phyloP scores from a whole-genome alignment of 345 rosid genomes.

The Linum lewisii region DNA sequence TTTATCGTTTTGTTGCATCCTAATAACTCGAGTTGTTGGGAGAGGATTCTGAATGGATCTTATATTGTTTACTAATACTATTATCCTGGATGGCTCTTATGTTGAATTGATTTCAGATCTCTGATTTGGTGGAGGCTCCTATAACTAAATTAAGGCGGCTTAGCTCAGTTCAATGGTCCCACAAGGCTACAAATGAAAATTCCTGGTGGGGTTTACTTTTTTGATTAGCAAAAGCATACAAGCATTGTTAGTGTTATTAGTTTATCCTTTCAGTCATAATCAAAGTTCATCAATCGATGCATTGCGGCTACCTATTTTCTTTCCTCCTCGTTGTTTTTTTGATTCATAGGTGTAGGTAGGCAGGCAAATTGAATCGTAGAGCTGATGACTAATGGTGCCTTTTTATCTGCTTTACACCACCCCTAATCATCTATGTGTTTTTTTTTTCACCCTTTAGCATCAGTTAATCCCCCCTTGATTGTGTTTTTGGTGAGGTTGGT shows the following conservation, averaged over 20 bases:
- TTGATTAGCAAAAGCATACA: neutral
- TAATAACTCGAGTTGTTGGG: no score
- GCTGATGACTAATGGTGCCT: slow-evolving; percentile 30
- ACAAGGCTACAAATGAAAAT: neutral
- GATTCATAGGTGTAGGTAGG: slow-evolving; percentile 39
- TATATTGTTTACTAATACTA: neutral
- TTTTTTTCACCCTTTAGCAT: slow-evolving; percentile 10
- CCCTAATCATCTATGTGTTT: slow-evolving; percentile 10
- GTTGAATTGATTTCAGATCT: neutral
- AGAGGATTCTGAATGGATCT: no score
- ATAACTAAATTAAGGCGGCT: neutral
- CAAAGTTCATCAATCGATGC: slow-evolving; percentile 23
- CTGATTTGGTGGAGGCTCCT: neutral
- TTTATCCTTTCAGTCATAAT: slow-evolving; percentile 22
- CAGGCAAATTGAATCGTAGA: slow-evolving; percentile 23
- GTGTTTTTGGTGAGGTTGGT: slow-evolving; percentile 31
- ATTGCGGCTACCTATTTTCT: slow-evolving; percentile 15
- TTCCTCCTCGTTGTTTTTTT: slow-evolving; percentile 10
- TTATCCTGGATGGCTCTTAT: neutral
- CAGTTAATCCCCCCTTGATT: slow-evolving; percentile 21
- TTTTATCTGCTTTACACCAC: slow-evolving; percentile 24
- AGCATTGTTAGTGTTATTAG: neutral
- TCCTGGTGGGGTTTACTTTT: neutral
- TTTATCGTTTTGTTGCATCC: no score
- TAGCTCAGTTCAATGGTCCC: no score